These are phyloP conservation scores for Pseudocercospora crystallina DNA, from an alignment of 2,329 filamentous ascomycete species.

Conservation along the genomic window DNA sequence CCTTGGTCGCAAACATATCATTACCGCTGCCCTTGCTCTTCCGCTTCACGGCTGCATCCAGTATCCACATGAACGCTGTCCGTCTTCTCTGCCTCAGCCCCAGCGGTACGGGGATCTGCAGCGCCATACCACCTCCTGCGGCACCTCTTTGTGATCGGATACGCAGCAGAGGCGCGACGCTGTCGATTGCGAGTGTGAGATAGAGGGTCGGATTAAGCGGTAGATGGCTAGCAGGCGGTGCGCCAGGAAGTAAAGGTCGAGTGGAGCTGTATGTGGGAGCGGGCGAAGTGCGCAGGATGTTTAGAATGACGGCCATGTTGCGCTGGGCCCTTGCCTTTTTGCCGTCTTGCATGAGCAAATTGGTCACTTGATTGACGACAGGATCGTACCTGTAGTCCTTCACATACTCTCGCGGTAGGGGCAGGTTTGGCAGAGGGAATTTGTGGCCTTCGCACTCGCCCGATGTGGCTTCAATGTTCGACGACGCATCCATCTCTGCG, in stretches of 20 bases:
- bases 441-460: slow-evolving; percentile 67
- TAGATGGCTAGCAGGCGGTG: slow-evolving; percentile 72
- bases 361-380: slow-evolving; percentile 81
- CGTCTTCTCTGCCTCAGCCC: slow-evolving; percentile 72
- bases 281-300: slow-evolving; percentile 77
- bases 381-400: slow-evolving; percentile 83
- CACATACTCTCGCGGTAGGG: slow-evolving; percentile 62
- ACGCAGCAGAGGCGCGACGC: slow-evolving; percentile 82
- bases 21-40: slow-evolving; percentile 69
- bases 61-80: slow-evolving; percentile 82
- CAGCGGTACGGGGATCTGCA: slow-evolving; percentile 81
- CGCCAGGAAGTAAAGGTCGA: slow-evolving; percentile 71
- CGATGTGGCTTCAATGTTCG: slow-evolving; percentile 21
- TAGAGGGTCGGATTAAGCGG: slow-evolving; percentile 88
- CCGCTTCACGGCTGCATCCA: slow-evolving; percentile 79
- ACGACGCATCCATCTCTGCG: slow-evolving; percentile 16
- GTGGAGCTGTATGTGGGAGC: slow-evolving; percentile 72
- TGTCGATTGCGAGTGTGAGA: slow-evolving; percentile 87
- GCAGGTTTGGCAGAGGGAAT: slow-evolving; percentile 69
- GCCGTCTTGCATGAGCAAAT: slow-evolving; percentile 86
- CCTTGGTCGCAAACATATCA: slow-evolving; percentile 69
- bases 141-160: slow-evolving; percentile 74
- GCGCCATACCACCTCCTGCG: slow-evolving; percentile 79
- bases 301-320: slow-evolving; percentile 84
- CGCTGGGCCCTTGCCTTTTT: slow-evolving; percentile 88